Evolutionary conservation across 305 asterid species (phyloP), one percentile per base, ranked within the genome.

Genomic region (Rubia occidens): DNA sequence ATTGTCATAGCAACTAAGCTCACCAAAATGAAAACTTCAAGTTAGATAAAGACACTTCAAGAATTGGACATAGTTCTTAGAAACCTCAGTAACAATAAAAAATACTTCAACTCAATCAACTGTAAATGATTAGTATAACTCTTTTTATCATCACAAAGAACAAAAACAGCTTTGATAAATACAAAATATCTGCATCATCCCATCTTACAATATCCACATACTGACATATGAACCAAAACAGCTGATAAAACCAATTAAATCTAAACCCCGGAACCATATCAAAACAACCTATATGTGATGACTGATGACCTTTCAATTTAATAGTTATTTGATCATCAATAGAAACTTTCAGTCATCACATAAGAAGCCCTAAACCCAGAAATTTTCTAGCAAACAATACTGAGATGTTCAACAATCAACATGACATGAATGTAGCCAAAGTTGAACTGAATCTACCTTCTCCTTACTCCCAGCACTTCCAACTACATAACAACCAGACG

Each of bases 401-500:
- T 29, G 37, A 60, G 40, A 29, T 60, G 65, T 6, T 13, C 44
- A 6, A 5, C n/a, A n/a, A n/a, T n/a, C n/a, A n/a, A n/a, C n/a
- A n/a, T n/a, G n/a, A n/a, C 65, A 13, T 14, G n/a, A 14, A 32
- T 29, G 14, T n/a, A 61, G 8, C 11, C 15, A 61, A 61, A n/a
- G 21, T 61, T 32, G 64, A 62, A 37, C 4, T 37, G 26, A 17
- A 62, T 14, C 6, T 62, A 62, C 67, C 67, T 62, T 62, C 14
- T 62, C 67, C 17, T 62, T 35, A 62, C 47, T 62, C 1, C 67
- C 67, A 62, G 67, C 67, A 37, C 67, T 62, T 62, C 67, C 67
- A 62, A 62, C 67, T 6, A 62, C 67, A 62, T 37, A 62, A 37
- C 67, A 62, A 17, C 67, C 67, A 17, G 45, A 10, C 67, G 29